Evolutionary conservation across 768 basidiomycete genomes (phyloP), one percentile per base, ranked within the genome.

Genomic region (Tricholoma sp.): DNA sequence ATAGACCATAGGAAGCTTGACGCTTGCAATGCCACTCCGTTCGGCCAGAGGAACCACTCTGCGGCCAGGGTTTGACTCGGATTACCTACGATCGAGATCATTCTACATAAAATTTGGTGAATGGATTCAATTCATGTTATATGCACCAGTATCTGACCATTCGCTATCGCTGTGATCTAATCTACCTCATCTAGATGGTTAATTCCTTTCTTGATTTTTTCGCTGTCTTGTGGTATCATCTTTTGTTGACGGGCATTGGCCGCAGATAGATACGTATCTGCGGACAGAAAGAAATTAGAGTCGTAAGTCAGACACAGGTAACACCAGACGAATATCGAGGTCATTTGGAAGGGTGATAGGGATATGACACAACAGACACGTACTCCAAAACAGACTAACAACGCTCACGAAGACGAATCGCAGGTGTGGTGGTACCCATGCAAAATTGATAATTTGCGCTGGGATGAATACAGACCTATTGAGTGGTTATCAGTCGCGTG

Each of bases 381-480:
- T 66, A 91, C 89, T 91, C 89, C 88, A 90, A 73, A 89, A 88
- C 57, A 91, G 76, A 63, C 86, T 86, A 51, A 92, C 88, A 11
- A 88, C 79, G 63, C 89, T 80, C 24, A 94, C 82, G n/a, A 86
- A 75, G 17, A 87, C 77, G 53, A 93, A 85, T 36, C 91, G 83
- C 33, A 91, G 70, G 61, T 93, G 91, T 6, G 80, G 84, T 1
- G 91, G 91, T 0, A 92, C 81, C 36, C 92, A 20, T 6, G 83
- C 74, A 64, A 93, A 94, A 71, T 94, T 94, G 74, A 90, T 75
- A 55, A 86, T 64, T 67, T 94, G 91, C 0, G 88, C 80, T 1
- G 91, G 91, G 33, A 86, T 76, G 67, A 84, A 91, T 7, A 91
- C 87, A 4, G 73, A 76, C 89, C 87, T 85, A 12, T 24, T 7